These are phyloP conservation scores for Auricularia sp. DNA, from an alignment of 768 basidiomycete genomes.

Conservation along the genomic window DNA sequence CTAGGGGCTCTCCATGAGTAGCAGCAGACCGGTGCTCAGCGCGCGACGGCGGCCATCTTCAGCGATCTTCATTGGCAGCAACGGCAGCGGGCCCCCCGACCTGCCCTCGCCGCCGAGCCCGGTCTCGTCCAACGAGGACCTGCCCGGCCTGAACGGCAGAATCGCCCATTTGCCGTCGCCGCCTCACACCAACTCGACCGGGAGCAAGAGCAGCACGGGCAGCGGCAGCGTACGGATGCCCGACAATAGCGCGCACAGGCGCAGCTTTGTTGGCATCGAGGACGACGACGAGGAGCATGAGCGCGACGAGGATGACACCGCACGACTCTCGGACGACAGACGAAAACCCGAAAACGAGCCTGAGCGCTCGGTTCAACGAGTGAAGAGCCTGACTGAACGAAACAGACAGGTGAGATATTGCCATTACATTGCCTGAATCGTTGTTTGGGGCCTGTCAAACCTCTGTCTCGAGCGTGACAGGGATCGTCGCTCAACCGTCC, in stretches of 20 bases:
- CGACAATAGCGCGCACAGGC: slow-evolving; percentile 22
- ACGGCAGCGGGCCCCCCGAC: not conserved
- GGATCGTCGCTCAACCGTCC: too few relatives aligned
- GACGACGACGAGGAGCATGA: slow-evolving; percentile 42
- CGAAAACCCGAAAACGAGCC: slow-evolving; percentile 40
- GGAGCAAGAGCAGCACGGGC: slow-evolving; percentile 67
- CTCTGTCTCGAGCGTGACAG: too few relatives aligned
- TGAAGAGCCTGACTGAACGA: slow-evolving; percentile 58
- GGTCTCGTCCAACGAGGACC: slow-evolving; percentile 60
- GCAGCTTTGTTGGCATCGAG: slow-evolving; percentile 26
- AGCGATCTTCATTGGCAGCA: slow-evolving; percentile 25
- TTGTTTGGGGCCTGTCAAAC: too few relatives aligned
- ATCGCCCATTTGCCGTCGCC: slow-evolving; percentile 66
- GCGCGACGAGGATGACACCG: slow-evolving; percentile 57
- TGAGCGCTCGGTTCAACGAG: slow-evolving; percentile 51
- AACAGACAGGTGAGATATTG: slow-evolving; percentile 54
- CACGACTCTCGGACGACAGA: slow-evolving; percentile 28
- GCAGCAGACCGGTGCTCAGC: slow-evolving; percentile 9
- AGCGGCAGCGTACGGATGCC: slow-evolving; percentile 23
- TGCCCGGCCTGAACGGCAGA: slow-evolving; percentile 39
- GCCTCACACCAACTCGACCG: slow-evolving; percentile 78
- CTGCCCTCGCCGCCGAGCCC: slow-evolving; percentile 43
- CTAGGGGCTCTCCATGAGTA: slow-evolving; percentile 1
- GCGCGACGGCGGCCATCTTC: slow-evolving; percentile 47
- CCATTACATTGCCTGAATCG: slow-evolving; percentile 11